A percentile compares a stretch with the other conserved stretches of the same genome.
phyloP scores from a whole-genome alignment of 2,329 filamentous ascomycete species.

The Xylaria digitata region DNA sequence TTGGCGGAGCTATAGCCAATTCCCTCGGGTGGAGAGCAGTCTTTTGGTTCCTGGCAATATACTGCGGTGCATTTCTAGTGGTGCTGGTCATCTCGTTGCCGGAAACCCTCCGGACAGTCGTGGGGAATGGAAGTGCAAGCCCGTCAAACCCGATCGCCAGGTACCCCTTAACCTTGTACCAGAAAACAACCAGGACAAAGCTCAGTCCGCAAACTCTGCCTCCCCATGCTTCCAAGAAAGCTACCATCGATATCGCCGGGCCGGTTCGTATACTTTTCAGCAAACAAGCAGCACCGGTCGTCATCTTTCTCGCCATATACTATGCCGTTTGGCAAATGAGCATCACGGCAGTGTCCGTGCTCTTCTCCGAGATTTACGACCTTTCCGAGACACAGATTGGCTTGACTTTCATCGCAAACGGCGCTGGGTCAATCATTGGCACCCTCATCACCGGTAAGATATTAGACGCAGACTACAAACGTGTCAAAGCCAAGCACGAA shows the following conservation, averaged over 20 bases:
- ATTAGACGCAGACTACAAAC: slow-evolving; percentile 63
- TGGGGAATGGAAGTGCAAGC: slow-evolving; percentile 55
- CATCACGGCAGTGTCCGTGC: slow-evolving; percentile 63
- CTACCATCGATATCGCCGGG: slow-evolving; percentile 57
- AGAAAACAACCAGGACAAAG: slow-evolving; percentile 46
- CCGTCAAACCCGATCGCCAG: slow-evolving; percentile 40
- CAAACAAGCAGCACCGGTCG: slow-evolving; percentile 57
- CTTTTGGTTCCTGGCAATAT: slow-evolving; percentile 66
- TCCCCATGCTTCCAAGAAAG: slow-evolving; percentile 42
- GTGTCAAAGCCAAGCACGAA: slow-evolving; percentile 51
- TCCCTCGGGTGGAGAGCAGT: slow-evolving; percentile 64
- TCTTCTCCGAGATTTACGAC: slow-evolving; percentile 58
- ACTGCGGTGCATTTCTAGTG: slow-evolving; percentile 52
- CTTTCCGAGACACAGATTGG: slow-evolving; percentile 59
- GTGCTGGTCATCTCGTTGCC: slow-evolving; percentile 59
- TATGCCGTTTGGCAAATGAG: slow-evolving; percentile 68
- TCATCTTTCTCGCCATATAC: slow-evolving; percentile 61
- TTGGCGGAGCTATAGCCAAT: slow-evolving; percentile 63
- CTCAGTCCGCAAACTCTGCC: slow-evolving; percentile 38
- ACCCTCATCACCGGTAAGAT: slow-evolving; percentile 64
- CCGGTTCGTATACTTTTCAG: slow-evolving; percentile 60
- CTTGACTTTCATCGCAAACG: slow-evolving; percentile 65
- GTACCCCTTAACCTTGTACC: slow-evolving; percentile 52
- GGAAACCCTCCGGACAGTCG: slow-evolving; percentile 56
- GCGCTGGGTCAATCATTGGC: slow-evolving; percentile 64